Conservation (phyloP, 805 yeast genomes). For the Scheffersomyces ergatensis region DNA sequence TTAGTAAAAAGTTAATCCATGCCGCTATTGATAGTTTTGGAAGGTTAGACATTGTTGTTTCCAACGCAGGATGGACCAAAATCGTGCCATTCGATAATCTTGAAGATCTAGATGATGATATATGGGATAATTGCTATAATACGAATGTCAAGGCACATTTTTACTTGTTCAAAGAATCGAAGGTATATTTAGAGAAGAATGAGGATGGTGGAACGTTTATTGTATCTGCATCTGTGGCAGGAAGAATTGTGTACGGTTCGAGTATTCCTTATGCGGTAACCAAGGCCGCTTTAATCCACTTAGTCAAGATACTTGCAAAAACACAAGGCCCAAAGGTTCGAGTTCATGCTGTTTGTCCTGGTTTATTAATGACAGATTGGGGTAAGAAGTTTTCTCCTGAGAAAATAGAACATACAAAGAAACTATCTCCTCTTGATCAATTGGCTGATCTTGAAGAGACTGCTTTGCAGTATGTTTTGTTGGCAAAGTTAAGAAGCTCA, state of each 20-base stretch:
- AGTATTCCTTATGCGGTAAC: conserved; percentile 34
- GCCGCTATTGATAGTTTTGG: conserved; percentile 19
- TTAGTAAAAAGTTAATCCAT: conserved; percentile 19
- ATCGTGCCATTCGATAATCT: conserved; percentile 26
- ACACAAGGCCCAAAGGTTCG: conserved; percentile 18
- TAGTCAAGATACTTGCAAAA: conserved; percentile 18
- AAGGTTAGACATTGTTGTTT: conserved; percentile 33
- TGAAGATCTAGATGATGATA: conserved; percentile 25
- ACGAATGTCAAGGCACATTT: conserved; percentile 30
- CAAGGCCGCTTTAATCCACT: conserved; percentile 19
- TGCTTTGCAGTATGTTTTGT: conserved; percentile 18
- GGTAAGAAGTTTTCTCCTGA: conserved; percentile 18
- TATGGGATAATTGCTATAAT: conserved; percentile 26
- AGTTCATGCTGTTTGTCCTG: conserved; percentile 13
- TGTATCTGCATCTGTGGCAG: conserved; percentile 26
- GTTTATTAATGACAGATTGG: conserved; percentile 23
- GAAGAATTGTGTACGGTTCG: conserved; percentile 21
- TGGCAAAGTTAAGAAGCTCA: conserved; percentile 17
- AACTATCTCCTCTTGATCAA: conserved; percentile 15
- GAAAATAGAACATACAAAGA: conserved; percentile 9
- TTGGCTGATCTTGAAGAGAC: conserved; percentile 22
- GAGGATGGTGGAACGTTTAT: conserved; percentile 21
- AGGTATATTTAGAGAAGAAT: conserved; percentile 21
- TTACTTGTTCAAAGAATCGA: conserved; percentile 24
- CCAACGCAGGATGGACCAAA: conserved; percentile 39